Evolutionary conservation across 1,139 yeast genomes (phyloP).

Genomic region (Saccharomycopsis crataegensis): DNA sequence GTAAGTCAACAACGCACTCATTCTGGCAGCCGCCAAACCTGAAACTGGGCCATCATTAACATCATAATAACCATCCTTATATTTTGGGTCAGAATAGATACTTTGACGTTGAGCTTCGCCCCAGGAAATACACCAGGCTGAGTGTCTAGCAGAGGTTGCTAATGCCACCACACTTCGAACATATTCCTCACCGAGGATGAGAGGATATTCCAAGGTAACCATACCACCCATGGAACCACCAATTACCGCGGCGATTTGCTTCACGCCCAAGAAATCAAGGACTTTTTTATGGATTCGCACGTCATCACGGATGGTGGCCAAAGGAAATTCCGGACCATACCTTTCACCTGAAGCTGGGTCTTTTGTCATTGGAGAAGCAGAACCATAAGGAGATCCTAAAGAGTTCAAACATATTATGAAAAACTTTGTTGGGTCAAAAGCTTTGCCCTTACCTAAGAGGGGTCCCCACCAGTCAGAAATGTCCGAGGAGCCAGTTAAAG

Average conservation of each 20-base stretch:
- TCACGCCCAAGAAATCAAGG: conserved; percentile 64
- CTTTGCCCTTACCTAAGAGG: conserved; percentile 71
- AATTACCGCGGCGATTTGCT: conserved; percentile 70
- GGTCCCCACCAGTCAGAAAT: conserved; percentile 99
- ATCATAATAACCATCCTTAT: conserved; percentile 78
- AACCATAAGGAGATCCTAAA: conserved; percentile 93
- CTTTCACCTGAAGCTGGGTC: conserved; percentile 66
- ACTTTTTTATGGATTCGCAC: conserved; percentile 72
- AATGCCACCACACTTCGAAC: conserved; percentile 72
- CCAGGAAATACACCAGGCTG: conserved; percentile 99
- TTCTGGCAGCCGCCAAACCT: conserved; percentile 93
- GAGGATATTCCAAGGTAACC: conserved; percentile 77
- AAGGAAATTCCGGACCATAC: conserved; percentile 92
- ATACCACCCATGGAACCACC: conserved; percentile 99
- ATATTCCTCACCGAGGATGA: conserved; percentile 62
- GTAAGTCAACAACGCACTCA: conserved; percentile 91
- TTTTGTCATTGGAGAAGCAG: conserved; percentile 81
- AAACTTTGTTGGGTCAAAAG: conserved; percentile 85
- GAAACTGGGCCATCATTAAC: conserved; percentile 71
- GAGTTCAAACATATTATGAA: conserved; percentile 84
- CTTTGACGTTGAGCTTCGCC: conserved; percentile 97
- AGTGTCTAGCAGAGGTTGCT: conserved; percentile 90
- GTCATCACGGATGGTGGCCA: conserved; percentile 88
- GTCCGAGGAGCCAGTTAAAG: conserved; percentile 91
- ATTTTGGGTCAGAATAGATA: conserved; percentile 89